phyloP scores from a whole-genome alignment of 495 filamentous ascomycete species.

The Saxophila tyrrhenica region DNA sequence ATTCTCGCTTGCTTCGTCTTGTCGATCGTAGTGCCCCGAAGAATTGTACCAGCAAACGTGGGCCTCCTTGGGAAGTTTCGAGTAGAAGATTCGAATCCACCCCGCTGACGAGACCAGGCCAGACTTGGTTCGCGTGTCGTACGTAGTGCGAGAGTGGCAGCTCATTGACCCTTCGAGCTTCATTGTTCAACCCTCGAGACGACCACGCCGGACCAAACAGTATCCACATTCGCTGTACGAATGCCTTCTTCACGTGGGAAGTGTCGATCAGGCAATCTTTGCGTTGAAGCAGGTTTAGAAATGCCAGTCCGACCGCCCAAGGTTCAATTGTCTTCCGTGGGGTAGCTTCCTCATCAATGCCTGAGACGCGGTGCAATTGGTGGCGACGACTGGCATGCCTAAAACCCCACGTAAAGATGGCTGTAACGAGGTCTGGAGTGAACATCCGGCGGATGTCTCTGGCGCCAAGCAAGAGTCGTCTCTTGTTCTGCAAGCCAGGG shows the following conservation, averaged over 20 bases:
- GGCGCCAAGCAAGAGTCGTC: not conserved
- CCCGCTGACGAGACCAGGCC: slow-evolving; percentile 6
- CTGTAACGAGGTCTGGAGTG: slow-evolving; percentile 35
- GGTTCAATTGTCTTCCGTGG: slow-evolving; percentile 10
- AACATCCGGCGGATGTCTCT: slow-evolving; percentile 29
- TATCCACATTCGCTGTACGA: slow-evolving; percentile 38
- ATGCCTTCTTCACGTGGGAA: slow-evolving; percentile 31
- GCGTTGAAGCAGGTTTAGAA: slow-evolving; percentile 38
- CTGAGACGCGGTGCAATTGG: not conserved
- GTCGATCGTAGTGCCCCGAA: slow-evolving; percentile 1
- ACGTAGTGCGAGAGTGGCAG: slow-evolving; percentile 17
- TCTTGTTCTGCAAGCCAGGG: not conserved
- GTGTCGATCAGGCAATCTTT: slow-evolving; percentile 36
- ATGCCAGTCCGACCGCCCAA: slow-evolving; percentile 40
- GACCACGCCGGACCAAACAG: slow-evolving; percentile 37
- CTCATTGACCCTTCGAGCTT: slow-evolving; percentile 9
- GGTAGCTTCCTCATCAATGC: not conserved
- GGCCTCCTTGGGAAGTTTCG: not conserved
- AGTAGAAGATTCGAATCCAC: not conserved
- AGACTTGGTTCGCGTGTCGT: slow-evolving; percentile 20
- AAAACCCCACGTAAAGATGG: slow-evolving; percentile 52
- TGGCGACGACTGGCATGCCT: slow-evolving; percentile 17
- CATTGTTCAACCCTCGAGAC: slow-evolving; percentile 24
- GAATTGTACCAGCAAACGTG: slow-evolving; percentile 2
- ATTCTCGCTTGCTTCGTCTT: not conserved